These are phyloP conservation scores for Lycium barbarum DNA, from an alignment of 257 asterid genomes.

Conservation along the genomic window DNA sequence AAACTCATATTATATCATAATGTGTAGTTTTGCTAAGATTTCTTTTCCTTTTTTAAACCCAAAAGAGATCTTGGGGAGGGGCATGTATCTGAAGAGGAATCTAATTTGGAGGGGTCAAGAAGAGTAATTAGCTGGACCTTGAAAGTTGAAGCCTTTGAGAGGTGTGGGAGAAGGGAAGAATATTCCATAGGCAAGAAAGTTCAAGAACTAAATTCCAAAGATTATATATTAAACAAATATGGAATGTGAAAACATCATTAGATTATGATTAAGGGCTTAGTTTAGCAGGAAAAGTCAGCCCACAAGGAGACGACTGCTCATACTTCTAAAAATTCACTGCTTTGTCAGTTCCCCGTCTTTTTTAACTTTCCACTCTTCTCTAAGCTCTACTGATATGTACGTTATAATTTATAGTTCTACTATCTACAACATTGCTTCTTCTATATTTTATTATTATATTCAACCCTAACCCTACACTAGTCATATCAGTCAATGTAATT, in stretches of 20 bases:
- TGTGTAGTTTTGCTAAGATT: too few relatives aligned
- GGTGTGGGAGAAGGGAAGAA: conserved; percentile 65
- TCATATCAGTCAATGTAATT: conserved; percentile 18
- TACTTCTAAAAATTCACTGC: conserved; percentile 83
- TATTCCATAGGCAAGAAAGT: conserved; percentile 70
- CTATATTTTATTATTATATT: neutral
- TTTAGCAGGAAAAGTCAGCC: conserved; percentile 76
- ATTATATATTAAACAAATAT: conserved; percentile 60
- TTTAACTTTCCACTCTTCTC: conserved; percentile 19
- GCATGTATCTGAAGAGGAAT: conserved; percentile 28
- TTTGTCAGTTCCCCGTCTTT: conserved; percentile 59
- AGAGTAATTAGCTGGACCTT: conserved; percentile 54
- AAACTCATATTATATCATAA: neutral
- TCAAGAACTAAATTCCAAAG: conserved; percentile 87
- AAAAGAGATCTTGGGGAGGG: neutral
- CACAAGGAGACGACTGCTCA: conserved; percentile 80
- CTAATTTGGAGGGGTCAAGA: neutral
- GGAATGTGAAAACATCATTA: conserved; percentile 69
- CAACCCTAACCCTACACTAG: neutral
- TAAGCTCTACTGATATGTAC: neutral
- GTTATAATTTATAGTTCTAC: neutral
- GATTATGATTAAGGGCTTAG: conserved; percentile 68
- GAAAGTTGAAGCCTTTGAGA: conserved; percentile 72
- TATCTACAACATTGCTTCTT: neutral
- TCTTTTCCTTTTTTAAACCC: neutral